Evolutionary conservation across 495 filamentous ascomycete species (phyloP).

Genomic region (Aspergillus steynii): DNA sequence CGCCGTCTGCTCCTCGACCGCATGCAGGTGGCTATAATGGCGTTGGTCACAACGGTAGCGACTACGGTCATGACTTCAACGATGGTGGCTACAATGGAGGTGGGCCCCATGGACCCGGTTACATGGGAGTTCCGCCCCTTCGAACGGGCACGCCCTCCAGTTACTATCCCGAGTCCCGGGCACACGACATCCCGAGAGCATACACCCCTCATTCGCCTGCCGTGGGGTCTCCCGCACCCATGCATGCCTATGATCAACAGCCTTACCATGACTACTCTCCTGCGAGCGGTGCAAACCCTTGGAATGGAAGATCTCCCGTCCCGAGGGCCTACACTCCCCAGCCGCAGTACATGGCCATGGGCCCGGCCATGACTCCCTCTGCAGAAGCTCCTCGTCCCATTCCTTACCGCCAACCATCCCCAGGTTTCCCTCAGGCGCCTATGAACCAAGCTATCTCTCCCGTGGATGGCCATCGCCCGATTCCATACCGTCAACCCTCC

Average conservation of each 20-base stretch:
- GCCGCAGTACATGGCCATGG: slow-evolving; percentile 16
- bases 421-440: slow-evolving; percentile 26
- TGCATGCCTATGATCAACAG: slow-evolving; percentile 30
- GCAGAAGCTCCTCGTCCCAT: slow-evolving; percentile 21
- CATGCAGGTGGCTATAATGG: slow-evolving; percentile 2
- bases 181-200: slow-evolving; percentile 18
- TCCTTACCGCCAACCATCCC: slow-evolving; percentile 32
- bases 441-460: slow-evolving; percentile 1
- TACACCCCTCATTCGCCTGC: slow-evolving; percentile 25
- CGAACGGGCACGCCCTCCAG: slow-evolving; percentile 16
- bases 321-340: slow-evolving; percentile 30
- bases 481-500: slow-evolving; percentile 15
- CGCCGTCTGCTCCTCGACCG: slow-evolving; percentile 19
- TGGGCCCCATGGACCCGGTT: slow-evolving; percentile 9
- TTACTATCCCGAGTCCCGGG: slow-evolving; percentile 13
- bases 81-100: neutral
- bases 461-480: slow-evolving; percentile 4
- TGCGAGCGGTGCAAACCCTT: slow-evolving; percentile 11
- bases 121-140: slow-evolving; percentile 18
- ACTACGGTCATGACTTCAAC: neutral
- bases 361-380: slow-evolving; percentile 9
- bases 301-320: slow-evolving; percentile 21
- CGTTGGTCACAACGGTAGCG: neutral
- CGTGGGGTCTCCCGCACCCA: slow-evolving; percentile 22
- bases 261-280: slow-evolving; percentile 29